These are phyloP conservation scores for Dicorynia guianensis DNA, from an alignment of 306 rosid species.

Conservation along the genomic window DNA sequence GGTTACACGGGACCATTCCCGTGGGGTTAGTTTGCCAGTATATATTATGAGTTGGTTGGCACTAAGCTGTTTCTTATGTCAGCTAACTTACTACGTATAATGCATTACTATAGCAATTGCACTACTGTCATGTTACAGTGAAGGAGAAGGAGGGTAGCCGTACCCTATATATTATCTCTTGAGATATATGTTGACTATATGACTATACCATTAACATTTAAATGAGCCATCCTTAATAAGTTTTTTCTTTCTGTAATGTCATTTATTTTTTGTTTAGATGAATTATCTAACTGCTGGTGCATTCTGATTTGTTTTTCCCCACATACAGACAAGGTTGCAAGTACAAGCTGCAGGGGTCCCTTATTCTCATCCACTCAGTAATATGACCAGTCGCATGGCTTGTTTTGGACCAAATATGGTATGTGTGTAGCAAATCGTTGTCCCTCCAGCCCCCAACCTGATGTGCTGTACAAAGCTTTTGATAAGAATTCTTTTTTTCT, in stretches of 20 bases:
- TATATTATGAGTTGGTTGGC: background rate
- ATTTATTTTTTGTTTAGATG: background rate
- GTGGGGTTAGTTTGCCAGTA: background rate
- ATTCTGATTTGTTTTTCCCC: constrained; percentile 24
- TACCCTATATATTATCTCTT: background rate
- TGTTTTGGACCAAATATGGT: constrained; percentile 95
- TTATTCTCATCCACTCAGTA: constrained; percentile 95
- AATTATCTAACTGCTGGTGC: constrained; percentile 5
- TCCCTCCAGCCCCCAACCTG: background rate
- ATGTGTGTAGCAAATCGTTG: constrained; percentile 7
- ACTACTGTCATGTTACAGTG: too few relatives aligned
- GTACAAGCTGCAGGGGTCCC: constrained; percentile 98
- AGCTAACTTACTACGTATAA: background rate
- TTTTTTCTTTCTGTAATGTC: background rate
- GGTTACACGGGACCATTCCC: background rate
- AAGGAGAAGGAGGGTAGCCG: background rate
- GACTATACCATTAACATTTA: background rate
- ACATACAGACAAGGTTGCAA: constrained; percentile 93
- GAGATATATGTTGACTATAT: background rate
- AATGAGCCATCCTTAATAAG: background rate
- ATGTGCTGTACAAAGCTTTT: background rate
- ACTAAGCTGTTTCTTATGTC: background rate
- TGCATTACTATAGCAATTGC: too few relatives aligned
- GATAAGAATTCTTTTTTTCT: background rate
- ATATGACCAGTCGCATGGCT: constrained; percentile 79